Evolutionary conservation across 164 flowering plant species (phyloP).

Genomic region (Warburgia ugandensis): DNA sequence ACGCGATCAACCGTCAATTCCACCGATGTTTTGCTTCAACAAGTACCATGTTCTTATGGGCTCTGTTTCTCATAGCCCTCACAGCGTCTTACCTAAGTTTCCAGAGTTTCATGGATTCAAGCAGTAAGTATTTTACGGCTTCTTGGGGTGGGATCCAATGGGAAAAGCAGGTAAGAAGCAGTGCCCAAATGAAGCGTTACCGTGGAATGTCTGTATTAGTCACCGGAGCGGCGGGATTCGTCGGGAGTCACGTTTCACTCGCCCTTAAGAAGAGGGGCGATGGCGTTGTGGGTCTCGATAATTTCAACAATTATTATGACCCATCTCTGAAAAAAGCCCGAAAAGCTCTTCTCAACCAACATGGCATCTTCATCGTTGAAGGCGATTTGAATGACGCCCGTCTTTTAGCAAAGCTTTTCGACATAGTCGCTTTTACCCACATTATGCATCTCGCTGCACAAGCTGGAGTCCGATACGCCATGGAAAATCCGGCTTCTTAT

Average conservation of each 20-base stretch:
- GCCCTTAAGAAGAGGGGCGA: constrained; percentile 24
- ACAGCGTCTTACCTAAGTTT: constrained; percentile 14
- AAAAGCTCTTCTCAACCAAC: constrained; percentile 3
- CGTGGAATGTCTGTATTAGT: constrained; percentile 15
- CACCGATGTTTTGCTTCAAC: constrained; percentile 18
- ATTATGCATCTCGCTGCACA: constrained; percentile 22
- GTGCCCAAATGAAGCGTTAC: constrained; percentile 8
- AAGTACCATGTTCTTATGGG: constrained; percentile 27
- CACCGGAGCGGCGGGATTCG: constrained; percentile 22
- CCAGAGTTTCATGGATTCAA: constrained; percentile 16
- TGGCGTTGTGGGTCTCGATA: constrained; percentile 23
- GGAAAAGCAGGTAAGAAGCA: constrained; percentile 20
- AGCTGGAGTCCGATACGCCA: constrained; percentile 21
- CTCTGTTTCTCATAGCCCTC: constrained; percentile 22
- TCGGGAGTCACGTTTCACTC: constrained; percentile 18
- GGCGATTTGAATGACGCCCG: constrained; percentile 19
- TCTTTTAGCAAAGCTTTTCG: constrained; percentile 16
- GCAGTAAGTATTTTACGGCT: constrained; percentile 12
- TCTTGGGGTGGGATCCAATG: constrained; percentile 20
- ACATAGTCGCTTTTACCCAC: constrained; percentile 19
- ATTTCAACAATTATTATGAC: constrained; percentile 21
- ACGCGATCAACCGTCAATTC: constrained; percentile 17
- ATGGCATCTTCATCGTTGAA: constrained; percentile 17
- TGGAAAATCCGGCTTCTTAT: constrained; percentile 16
- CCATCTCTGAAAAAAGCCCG: constrained; percentile 17